A percentile compares a stretch with the other conserved stretches of the same genome.
These are phyloP conservation scores for Yueomyces sp. DNA, from an alignment of 805 yeast genomes.

Conservation along the genomic window DNA sequence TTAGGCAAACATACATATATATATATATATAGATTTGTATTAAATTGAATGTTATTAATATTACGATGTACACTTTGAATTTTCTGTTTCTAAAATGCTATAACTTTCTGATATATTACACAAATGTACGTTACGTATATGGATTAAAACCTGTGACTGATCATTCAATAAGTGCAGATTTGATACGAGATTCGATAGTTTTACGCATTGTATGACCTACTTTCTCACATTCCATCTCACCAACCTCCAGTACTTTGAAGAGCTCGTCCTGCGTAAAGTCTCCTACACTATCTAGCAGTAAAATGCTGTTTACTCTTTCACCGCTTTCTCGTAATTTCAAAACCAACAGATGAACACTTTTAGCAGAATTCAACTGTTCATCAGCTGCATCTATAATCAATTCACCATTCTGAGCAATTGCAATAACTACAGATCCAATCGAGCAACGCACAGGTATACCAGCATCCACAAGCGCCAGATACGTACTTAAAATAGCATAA, in stretches of 20 bases:
- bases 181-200: constrained; percentile 33
- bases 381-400: constrained; percentile 33
- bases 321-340: constrained; percentile 38
- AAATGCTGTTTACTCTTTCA: constrained; percentile 34
- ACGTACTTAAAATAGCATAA: constrained; percentile 60
- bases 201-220: constrained; percentile 35
- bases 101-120: no score
- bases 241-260: constrained; percentile 36
- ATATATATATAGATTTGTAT: not conserved
- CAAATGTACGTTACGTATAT: no score
- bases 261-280: constrained; percentile 45
- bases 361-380: constrained; percentile 29
- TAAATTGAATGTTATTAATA: not conserved
- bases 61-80: not conserved
- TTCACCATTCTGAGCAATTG: constrained; percentile 22
- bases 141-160: no score
- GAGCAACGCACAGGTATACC: constrained; percentile 58
- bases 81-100: no score
- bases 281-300: constrained; percentile 67
- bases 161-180: not conserved
- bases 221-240: constrained; percentile 33
- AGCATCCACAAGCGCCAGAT: constrained; percentile 67
- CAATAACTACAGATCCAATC: constrained; percentile 43
- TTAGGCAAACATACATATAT: not conserved
- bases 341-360: constrained; percentile 55